Base-by-base conservation (phyloP, 768 basidiomycete species). In the Antrodiella citrinella region DNA sequence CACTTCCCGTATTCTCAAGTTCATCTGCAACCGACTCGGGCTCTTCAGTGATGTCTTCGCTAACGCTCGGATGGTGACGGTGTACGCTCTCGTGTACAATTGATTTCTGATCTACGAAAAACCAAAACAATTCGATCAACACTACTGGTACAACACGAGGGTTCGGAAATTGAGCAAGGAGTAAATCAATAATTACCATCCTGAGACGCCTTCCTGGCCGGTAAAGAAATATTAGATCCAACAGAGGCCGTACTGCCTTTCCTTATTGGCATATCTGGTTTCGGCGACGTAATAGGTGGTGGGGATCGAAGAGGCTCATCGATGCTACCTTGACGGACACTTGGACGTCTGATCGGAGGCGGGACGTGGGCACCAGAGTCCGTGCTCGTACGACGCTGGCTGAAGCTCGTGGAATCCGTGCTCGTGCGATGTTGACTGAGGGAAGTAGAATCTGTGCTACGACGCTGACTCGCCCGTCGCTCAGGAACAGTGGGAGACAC, bases 121-220 rank as follows among this genome's bases (percentile, higher is more conserved):
- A 57, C 44, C 48, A 26, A 54, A 55, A 54, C 44, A 47, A 49
- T 18, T 44, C 41, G 4, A 59, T 61, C 60, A 61, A 61, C 51
- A 49, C 55, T 59, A 59, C 52, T 52, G 47, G 47, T 62, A 61
- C 57, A 58, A 26, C 43, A 45, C 43, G 51, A 35, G 30, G 7
- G 30, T 35, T 35, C 30, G 30, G 30, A 35, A 7, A 7, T 35
- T 7, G 40, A 26, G 19, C 47, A 44, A 25, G 23, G 19, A 47
- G 26, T 44, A 54, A 60, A 48, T 59, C 60, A 61, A 72, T 57
- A 73, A 64, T 75, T 69, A 74, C 72, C 74, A 67, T 72, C 56
- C 46, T 59, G 47, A 47, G 54, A 52, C 45, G 9, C n/a, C 52
- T 51, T 51, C 53, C 54, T 24, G 19, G 52, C 41, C 42, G 55